Conservation (phyloP, 2,329 filamentous ascomycete genomes). For the Epichloe aotearoae region DNA sequence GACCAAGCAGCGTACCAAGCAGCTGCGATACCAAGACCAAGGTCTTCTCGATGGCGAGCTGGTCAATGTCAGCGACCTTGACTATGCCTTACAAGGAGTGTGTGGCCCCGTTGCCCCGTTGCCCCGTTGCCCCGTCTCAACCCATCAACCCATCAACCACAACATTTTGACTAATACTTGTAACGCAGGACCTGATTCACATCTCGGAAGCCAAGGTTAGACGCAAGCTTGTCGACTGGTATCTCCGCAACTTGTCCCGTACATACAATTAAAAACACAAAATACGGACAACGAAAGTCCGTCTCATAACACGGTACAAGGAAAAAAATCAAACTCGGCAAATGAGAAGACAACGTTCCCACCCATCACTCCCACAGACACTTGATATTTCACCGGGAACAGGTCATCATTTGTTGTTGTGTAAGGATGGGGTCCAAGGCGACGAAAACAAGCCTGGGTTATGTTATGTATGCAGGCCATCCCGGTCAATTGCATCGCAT, state of each 20-base stretch:
- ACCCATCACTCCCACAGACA: background rate
- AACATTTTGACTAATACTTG: conserved; percentile 10
- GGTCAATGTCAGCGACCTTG: conserved; percentile 86
- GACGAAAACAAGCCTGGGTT: background rate
- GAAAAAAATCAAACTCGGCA: background rate
- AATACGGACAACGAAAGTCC: background rate
- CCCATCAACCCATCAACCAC: too few relatives aligned
- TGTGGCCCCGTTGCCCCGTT: conserved; percentile 24
- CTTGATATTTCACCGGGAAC: background rate
- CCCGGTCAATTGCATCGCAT: conserved; percentile 24
- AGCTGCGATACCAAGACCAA: conserved; percentile 83
- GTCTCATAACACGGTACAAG: background rate
- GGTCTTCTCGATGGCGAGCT: conserved; percentile 84
- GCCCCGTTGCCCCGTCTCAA: too few relatives aligned
- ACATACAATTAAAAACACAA: conserved; percentile 53
- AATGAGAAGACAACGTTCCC: background rate
- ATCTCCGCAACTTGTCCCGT: conserved; percentile 88
- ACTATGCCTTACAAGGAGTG: conserved; percentile 92
- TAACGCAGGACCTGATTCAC: conserved; percentile 74
- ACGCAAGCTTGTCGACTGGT: conserved; percentile 96
- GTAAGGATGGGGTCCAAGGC: background rate
- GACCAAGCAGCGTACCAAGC: conserved; percentile 97
- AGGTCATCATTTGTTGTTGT: background rate
- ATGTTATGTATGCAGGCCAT: conserved; percentile 16
- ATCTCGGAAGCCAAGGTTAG: conserved; percentile 98